Conservation (phyloP, 106 monocot genomes). For the Dioscorea zingiberensis region DNA sequence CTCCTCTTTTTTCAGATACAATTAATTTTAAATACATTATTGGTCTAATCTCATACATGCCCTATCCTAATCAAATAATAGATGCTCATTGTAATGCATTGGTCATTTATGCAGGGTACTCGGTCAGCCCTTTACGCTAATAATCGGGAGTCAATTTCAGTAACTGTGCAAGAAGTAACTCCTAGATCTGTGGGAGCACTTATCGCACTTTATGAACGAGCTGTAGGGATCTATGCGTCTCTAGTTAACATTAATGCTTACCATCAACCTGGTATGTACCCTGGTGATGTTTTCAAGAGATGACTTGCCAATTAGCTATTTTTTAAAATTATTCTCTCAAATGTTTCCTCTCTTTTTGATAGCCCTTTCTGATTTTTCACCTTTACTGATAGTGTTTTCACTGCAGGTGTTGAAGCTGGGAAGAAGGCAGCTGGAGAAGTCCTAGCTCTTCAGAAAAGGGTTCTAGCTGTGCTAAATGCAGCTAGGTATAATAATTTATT, state of each 20-base stretch:
- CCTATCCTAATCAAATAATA: no score
- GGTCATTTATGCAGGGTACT: conserved; percentile 53
- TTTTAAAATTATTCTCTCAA: not conserved
- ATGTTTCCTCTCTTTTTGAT: not conserved
- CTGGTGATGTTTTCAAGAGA: no score
- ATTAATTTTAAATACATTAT: no score
- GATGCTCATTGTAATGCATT: no score
- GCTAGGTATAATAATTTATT: conserved; percentile 51
- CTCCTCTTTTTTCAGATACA: no score
- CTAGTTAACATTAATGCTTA: conserved; percentile 94
- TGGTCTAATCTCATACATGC: no score
- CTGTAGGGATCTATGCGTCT: conserved; percentile 94
- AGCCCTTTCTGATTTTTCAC: not conserved
- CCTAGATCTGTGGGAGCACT: conserved; percentile 88
- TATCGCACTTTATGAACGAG: conserved; percentile 85
- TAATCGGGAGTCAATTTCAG: conserved; percentile 88
- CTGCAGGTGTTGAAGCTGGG: conserved; percentile 94
- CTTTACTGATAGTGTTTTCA: not conserved
- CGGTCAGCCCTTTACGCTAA: conserved; percentile 95
- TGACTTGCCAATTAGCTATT: no score
- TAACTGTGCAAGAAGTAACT: conserved; percentile 88
- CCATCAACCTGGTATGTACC: conserved; percentile 83
- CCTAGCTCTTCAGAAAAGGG: conserved; percentile 92
- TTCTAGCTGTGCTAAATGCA: conserved; percentile 74
- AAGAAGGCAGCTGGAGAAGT: conserved; percentile 99